Evolutionary conservation across 2,329 filamentous ascomycete genomes (phyloP), one percentile per base, ranked within the genome.

Genomic region (Ophiosphaerella narmari): DNA sequence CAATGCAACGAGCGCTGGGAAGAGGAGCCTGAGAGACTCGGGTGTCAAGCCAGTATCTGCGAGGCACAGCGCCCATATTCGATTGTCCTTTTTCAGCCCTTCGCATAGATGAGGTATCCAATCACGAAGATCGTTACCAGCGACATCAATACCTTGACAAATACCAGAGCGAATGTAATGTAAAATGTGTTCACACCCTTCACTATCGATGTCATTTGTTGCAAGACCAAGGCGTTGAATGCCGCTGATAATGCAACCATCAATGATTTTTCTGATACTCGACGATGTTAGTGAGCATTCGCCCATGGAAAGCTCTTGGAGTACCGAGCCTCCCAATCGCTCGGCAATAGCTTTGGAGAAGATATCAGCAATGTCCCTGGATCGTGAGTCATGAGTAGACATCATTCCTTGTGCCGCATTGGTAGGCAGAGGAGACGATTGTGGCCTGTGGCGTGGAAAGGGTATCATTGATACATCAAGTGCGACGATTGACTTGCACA

Each of bases 141-240:
- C 91, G 11, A 97, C 76, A 70, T 97, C 94, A 4, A 99, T 79
- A 5, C 91, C 93, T 70, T 95, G 89, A 61, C 93, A 97, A 43
- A 86, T 82, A 0, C 89, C 88, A 18, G 85, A 86, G 24, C 85
- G 82, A 16, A 97, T 73, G 67, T 92, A 97, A 46, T 83, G 84
- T 26, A 88, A 81, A 26, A 97, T 83, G 65, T 96, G 87, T 45
- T 84, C 80, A 43, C 97, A 75, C 0, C 89, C 90, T 61, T 89
- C 85, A 5, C 82, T 79, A 45, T 89, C 86, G 24, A 99, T 80
- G 29, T 86, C 78, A 62, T 96, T 97, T 48, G 90, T 87, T 5
- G 92, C 91, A 26, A 97, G 80, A 1, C 92, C 90, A 1, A 97
- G 80, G 51, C 92, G 82, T 59, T 85, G 84, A 39, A 96, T 80